Base-by-base conservation (phyloP, 352 stramenopile species). In the Phytophthora niederhauseri region DNA sequence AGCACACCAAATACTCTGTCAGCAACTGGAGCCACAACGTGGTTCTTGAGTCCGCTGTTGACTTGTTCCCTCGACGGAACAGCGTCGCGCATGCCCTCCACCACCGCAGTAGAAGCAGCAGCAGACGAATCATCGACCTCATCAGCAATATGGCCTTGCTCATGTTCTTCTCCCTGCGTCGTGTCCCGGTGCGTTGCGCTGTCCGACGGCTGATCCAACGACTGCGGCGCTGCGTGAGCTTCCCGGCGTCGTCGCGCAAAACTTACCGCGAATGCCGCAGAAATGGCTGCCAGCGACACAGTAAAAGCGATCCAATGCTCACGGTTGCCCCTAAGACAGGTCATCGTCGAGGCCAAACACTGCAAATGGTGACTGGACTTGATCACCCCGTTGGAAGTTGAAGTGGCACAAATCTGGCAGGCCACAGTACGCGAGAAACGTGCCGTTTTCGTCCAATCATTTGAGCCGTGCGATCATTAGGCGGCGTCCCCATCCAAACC, bases 391-490 rank as follows among this genome's bases (percentile, higher is more conserved):
- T 26, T 8, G 6, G 17, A 53, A 30, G 20, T 53, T 53, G 48
- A 53, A 53, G 48, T 53, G 48, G 34, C 34, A 43, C 34, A 43
- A 43, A 43, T 43, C 34, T 43, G 34, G 14, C 34, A 43, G 9
- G 2, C 6, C 34, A 5, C 34, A 43, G 34, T 43, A 43, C 17
- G 12, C 34, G 34, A 17, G 30, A 34, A 11, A 34, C 6, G 0
- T 34, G 30, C 30, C 11, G 12, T 43, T 43, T 43, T 43, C 34
- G 14, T 43, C 34, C 34, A 43, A 43, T 43, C 34, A 43, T 43
- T 43, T 43, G 12, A 34, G 12, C 34, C 34, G 34, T 43, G 34
- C 31, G 31, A 43, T n/a, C 34, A 43, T 43, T 17, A 17, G 11
- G 11, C 34, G 11, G 34, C 34, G 34, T 43, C 6, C 14, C 34